Evolutionary conservation across 495 filamentous ascomycete genomes (phyloP).

Genomic region (Talaromyces liani): DNA sequence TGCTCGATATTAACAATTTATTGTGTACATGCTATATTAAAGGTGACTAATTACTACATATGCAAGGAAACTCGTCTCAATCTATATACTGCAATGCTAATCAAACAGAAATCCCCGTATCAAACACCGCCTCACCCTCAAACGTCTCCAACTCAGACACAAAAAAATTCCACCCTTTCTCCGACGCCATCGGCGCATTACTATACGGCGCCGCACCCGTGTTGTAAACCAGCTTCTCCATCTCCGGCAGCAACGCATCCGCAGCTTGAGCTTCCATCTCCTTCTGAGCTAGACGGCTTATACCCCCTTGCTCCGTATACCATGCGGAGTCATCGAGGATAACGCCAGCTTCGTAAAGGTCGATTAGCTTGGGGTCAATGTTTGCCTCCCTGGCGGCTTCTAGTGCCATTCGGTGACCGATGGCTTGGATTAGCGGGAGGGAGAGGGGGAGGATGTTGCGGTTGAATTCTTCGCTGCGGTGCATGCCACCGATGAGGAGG

Average conservation of each 20-base stretch:
- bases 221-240: slow-evolving; percentile 7
- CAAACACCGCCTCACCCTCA: neutral
- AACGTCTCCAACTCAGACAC: neutral
- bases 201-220: slow-evolving; percentile 10
- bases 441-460: slow-evolving; percentile 21
- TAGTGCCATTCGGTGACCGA: slow-evolving; percentile 30
- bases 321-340: slow-evolving; percentile 18
- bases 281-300: neutral
- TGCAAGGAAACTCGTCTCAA: neutral
- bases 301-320: slow-evolving; percentile 12
- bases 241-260: slow-evolving; percentile 7
- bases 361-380: slow-evolving; percentile 17
- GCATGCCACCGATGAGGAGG: slow-evolving; percentile 6
- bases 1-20: too few relatives aligned
- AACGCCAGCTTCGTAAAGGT: slow-evolving; percentile 23
- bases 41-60: too few relatives aligned
- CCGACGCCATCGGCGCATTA: slow-evolving; percentile 10
- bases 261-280: neutral
- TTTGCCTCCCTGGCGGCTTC: slow-evolving; percentile 22
- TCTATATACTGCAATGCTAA: neutral
- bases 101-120: neutral
- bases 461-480: slow-evolving; percentile 24
- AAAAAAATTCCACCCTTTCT: slow-evolving; percentile 8
- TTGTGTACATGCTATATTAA: too few relatives aligned
- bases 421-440: slow-evolving; percentile 20